phyloP scores from a whole-genome alignment of 495 filamentous ascomycete species.

The Niebla homalea region DNA sequence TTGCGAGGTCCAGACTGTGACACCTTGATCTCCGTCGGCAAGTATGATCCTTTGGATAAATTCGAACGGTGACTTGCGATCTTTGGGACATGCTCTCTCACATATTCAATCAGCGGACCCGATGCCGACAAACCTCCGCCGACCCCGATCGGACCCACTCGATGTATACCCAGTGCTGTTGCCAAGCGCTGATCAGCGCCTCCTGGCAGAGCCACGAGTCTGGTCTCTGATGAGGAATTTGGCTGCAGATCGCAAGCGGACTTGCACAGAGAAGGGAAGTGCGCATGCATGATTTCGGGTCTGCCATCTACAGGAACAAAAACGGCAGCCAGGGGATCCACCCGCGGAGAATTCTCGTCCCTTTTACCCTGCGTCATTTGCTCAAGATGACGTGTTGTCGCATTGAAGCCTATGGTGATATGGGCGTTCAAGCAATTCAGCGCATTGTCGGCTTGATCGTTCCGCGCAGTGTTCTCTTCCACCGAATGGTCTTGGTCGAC shows the following conservation, averaged over 20 bases:
- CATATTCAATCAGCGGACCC: conserved; percentile 35
- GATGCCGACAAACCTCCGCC: conserved; percentile 31
- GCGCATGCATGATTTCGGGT: conserved; percentile 37
- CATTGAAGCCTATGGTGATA: conserved; percentile 46
- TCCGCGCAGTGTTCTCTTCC: neutral
- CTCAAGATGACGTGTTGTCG: conserved; percentile 42
- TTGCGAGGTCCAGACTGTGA: no score
- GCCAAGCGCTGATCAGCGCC: conserved; percentile 37
- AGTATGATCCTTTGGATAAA: conserved; percentile 9
- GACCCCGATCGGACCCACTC: conserved; percentile 43
- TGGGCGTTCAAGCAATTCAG: conserved; percentile 28
- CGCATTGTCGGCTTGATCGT: conserved; percentile 22
- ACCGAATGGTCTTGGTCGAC: no score
- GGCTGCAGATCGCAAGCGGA: conserved; percentile 33
- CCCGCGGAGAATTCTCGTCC: neutral
- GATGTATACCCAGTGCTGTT: conserved; percentile 38
- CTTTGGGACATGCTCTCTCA: conserved; percentile 30
- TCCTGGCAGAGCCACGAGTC: conserved; percentile 42
- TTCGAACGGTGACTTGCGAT: conserved; percentile 26
- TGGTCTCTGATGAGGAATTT: conserved; percentile 23
- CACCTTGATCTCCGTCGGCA: conserved; percentile 10
- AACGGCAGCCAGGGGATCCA: conserved; percentile 28
- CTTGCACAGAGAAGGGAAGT: conserved; percentile 45
- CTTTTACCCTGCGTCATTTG: conserved; percentile 17
- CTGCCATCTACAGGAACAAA: conserved; percentile 40